Percentiles rank a stretch among this genome's conserved stretches.
These are phyloP conservation scores for Aspergillus sp. DNA, from an alignment of 2,329 filamentous ascomycete species.

Conservation along the genomic window DNA sequence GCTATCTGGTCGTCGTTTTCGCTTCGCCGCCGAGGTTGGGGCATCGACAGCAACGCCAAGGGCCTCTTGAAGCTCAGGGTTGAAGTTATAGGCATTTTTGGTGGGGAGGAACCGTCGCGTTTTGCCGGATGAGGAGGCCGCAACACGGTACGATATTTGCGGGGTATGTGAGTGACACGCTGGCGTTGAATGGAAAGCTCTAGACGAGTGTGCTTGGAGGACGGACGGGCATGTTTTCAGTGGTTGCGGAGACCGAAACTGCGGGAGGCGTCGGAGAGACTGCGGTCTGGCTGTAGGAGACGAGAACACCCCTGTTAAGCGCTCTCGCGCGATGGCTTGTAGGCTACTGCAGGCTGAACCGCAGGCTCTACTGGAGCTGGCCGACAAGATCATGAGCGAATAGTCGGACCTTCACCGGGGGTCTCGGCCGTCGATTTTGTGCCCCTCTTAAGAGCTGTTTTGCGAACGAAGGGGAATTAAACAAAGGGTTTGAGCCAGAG, in stretches of 20 bases:
- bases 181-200: conserved; percentile 31
- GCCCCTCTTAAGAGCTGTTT: conserved; percentile 15
- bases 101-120: conserved; percentile 65
- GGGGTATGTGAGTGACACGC: conserved; percentile 29
- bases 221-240: neutral
- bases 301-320: conserved; percentile 17
- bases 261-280: conserved; percentile 13
- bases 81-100: conserved; percentile 72
- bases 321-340: conserved; percentile 26
- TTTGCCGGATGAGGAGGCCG: conserved; percentile 75
- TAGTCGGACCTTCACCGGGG: conserved; percentile 21
- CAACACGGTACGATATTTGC: conserved; percentile 65
- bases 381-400: conserved; percentile 34
- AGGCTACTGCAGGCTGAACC: conserved; percentile 35
- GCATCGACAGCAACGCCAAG: conserved; percentile 37
- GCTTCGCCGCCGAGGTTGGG: conserved; percentile 54
- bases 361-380: conserved; percentile 31
- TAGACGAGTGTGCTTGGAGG: conserved; percentile 6
- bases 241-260: conserved; percentile 8
- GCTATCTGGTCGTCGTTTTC: conserved; percentile 68
- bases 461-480: neutral
- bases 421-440: conserved; percentile 21
- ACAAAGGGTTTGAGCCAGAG: neutral
- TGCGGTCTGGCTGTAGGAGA: conserved; percentile 12
- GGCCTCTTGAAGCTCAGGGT: conserved; percentile 46